These are phyloP conservation scores for Globisporangium splendens DNA, from an alignment of 352 stramenopile species.

Conservation along the genomic window DNA sequence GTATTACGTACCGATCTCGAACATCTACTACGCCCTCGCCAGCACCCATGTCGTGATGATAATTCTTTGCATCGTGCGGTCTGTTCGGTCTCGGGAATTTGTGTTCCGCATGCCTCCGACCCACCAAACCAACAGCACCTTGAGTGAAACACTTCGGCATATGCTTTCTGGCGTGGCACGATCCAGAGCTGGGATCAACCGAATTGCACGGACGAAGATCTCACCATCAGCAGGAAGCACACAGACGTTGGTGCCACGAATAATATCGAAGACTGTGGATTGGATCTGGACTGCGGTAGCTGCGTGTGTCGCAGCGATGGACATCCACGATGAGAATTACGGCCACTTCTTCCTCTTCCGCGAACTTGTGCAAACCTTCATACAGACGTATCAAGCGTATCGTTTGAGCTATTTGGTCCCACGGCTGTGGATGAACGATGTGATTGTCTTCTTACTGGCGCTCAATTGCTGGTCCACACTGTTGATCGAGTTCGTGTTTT, in stretches of 20 bases:
- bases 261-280: neutral
- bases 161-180: too few species aligned
- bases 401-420: conserved; percentile 26
- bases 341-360: conserved; percentile 26
- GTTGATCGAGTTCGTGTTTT: conserved; percentile 10
- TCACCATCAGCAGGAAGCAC: neutral
- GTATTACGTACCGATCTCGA: conserved; percentile 7
- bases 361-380: conserved; percentile 23
- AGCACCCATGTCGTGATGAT: too few species aligned
- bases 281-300: neutral
- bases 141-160: too few species aligned
- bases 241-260: neutral
- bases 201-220: too few species aligned
- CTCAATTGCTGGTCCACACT: conserved; percentile 29
- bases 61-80: too few species aligned
- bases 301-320: conserved; percentile 9
- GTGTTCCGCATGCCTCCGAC: too few species aligned
- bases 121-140: too few species aligned
- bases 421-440: conserved; percentile 31
- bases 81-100: too few species aligned
- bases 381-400: conserved; percentile 27
- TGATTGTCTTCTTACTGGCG: conserved; percentile 29
- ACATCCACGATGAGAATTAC: conserved; percentile 22
- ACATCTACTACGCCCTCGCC: conserved; percentile 1
- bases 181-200: too few species aligned